Conservation (phyloP, 1,284 basidiomycete species). For the Amylostereum areolatum region DNA sequence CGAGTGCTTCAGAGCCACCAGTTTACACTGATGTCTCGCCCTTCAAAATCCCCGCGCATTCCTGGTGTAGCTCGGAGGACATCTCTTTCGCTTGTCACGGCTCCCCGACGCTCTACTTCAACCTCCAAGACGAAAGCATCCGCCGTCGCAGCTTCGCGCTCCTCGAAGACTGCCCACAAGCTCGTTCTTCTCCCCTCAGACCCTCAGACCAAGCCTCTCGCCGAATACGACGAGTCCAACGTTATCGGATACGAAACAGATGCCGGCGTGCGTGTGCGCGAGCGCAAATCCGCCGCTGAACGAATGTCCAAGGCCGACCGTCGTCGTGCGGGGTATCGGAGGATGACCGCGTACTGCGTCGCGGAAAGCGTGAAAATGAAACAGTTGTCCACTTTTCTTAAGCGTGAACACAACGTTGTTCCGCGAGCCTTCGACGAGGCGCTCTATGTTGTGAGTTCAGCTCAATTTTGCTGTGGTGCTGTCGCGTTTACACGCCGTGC, state of each 20-base stretch:
- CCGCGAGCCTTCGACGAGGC: slow-evolving; percentile 93
- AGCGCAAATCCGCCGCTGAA: slow-evolving; percentile 76
- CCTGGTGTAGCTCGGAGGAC: neutral
- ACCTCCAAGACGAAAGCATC: slow-evolving; percentile 29
- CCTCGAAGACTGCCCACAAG: slow-evolving; percentile 89
- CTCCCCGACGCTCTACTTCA: slow-evolving; percentile 25
- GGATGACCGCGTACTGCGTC: slow-evolving; percentile 85
- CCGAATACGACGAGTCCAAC: slow-evolving; percentile 39
- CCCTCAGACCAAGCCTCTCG: slow-evolving; percentile 81
- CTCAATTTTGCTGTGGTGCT: slow-evolving; percentile 1
- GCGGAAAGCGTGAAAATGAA: slow-evolving; percentile 82
- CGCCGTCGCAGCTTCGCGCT: slow-evolving; percentile 46
- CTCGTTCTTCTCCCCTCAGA: slow-evolving; percentile 89
- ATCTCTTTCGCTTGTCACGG: slow-evolving; percentile 12
- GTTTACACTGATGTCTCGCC: too few relatives aligned
- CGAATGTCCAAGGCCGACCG: slow-evolving; percentile 75
- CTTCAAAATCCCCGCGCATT: too few relatives aligned
- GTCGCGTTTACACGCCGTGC: slow-evolving; percentile 4
- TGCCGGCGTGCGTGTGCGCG: slow-evolving; percentile 45
- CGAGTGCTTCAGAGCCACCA: too few relatives aligned
- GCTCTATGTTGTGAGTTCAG: slow-evolving; percentile 72
- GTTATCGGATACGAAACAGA: slow-evolving; percentile 63
- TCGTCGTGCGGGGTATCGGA: slow-evolving; percentile 67
- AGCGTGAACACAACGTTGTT: slow-evolving; percentile 88
- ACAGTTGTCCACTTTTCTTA: slow-evolving; percentile 75